Conservation (phyloP, 164 flowering plant genomes). For the Annona squamosa region DNA sequence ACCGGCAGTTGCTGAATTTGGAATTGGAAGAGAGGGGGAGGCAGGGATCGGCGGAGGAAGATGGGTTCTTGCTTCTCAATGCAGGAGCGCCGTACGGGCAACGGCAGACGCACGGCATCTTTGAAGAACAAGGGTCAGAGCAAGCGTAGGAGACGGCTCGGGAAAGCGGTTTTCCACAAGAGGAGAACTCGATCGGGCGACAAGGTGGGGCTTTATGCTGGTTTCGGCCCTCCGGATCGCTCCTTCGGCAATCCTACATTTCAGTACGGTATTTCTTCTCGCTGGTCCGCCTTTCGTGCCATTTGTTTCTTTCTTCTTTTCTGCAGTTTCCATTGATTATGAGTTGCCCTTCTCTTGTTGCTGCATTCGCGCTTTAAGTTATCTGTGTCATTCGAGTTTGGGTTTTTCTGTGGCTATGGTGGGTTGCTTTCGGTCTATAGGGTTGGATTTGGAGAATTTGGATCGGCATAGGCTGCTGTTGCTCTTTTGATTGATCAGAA, state of each 20-base stretch:
- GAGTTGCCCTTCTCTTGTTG: background rate
- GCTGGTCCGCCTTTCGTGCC: background rate
- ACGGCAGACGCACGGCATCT: conserved; percentile 18
- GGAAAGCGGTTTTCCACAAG: conserved; percentile 32
- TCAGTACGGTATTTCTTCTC: conserved; percentile 25
- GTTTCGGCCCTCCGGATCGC: conserved; percentile 25
- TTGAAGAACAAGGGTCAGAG: conserved; percentile 21
- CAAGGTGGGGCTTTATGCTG: conserved; percentile 9
- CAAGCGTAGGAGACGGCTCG: conserved; percentile 17
- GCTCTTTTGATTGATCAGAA: too few relatives aligned
- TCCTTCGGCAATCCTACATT: conserved; percentile 43
- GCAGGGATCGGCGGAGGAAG: background rate
- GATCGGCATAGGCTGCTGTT: too few relatives aligned
- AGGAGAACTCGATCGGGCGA: conserved; percentile 27
- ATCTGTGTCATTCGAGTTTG: background rate
- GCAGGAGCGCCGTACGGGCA: conserved; percentile 40
- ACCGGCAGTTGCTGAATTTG: background rate
- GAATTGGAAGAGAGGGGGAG: conserved; percentile 1
- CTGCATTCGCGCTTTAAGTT: background rate
- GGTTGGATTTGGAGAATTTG: background rate
- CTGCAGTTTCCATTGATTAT: background rate
- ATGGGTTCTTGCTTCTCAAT: conserved; percentile 28
- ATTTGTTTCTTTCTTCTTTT: background rate
- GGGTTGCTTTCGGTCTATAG: background rate
- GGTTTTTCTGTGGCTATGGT: background rate